Percentiles rank a stretch among this genome's conserved stretches.
Conservation (phyloP, 1,139 yeast genomes). For the Hemisphaericaspora lyxosophila region DNA sequence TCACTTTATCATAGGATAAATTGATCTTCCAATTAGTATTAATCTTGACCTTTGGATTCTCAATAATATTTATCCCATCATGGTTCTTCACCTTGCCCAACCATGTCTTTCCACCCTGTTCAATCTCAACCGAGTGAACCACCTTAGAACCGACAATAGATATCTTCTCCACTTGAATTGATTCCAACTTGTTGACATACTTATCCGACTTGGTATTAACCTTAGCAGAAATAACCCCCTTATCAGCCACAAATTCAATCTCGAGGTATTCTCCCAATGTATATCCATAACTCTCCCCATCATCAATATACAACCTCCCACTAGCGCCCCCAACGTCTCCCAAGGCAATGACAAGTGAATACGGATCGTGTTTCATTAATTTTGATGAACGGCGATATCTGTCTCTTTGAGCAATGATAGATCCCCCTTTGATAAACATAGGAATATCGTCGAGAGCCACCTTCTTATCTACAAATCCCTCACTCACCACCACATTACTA, state of each 20-base stretch:
- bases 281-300: conserved; percentile 72
- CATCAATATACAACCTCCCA: conserved; percentile 70
- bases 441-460: conserved; percentile 70
- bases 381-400: conserved; percentile 78
- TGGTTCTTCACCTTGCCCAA: conserved; percentile 16
- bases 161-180: conserved; percentile 56
- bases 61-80: conserved; percentile 32
- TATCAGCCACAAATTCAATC: conserved; percentile 31
- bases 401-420: conserved; percentile 64
- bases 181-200: conserved; percentile 17
- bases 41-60: conserved; percentile 55
- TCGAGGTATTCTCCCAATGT: conserved; percentile 45
- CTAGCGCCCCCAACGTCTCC: conserved; percentile 49
- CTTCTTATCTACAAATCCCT: conserved; percentile 13
- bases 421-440: conserved; percentile 74
- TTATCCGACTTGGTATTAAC: conserved; percentile 5
- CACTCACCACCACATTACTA: conserved; percentile 7
- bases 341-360: conserved; percentile 69
- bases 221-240: conserved; percentile 10
- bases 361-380: conserved; percentile 81
- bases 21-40: conserved; percentile 51
- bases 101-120: conserved; percentile 38
- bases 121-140: conserved; percentile 24
- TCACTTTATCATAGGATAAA: conserved; percentile 7
- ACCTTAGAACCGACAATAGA: conserved; percentile 26